These are phyloP conservation scores for Cylindrotheca closterium DNA, from an alignment of 108 stramenopile genomes.

Conservation along the genomic window DNA sequence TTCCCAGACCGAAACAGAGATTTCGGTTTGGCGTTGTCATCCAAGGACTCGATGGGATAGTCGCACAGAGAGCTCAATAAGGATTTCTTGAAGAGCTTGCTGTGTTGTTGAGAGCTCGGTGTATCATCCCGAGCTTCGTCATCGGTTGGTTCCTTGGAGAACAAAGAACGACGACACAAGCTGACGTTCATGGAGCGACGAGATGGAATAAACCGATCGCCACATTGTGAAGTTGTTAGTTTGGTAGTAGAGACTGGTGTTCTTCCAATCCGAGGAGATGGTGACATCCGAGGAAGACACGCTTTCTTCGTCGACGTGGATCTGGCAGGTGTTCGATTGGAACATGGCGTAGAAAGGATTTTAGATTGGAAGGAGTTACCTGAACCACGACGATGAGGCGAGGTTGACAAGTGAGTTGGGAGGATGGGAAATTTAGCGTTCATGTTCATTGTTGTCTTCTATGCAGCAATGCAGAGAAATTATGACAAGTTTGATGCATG, in stretches of 20 bases:
- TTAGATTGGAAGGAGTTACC: too few species aligned
- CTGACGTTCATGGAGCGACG: conserved; percentile 57
- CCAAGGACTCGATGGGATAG: not conserved
- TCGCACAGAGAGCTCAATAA: conserved; percentile 6
- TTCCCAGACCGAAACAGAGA: not conserved
- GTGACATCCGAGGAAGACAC: not conserved
- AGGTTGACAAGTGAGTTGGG: too few species aligned
- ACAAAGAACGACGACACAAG: conserved; percentile 18
- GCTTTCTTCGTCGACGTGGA: too few species aligned
- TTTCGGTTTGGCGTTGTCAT: not conserved
- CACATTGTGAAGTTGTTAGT: not conserved
- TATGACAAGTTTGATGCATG: too few species aligned
- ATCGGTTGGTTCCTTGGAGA: not conserved
- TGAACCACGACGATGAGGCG: too few species aligned
- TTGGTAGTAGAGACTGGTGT: not conserved
- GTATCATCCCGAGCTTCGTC: not conserved
- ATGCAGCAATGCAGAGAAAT: too few species aligned
- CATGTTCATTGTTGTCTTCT: too few species aligned
- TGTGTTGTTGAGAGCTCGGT: not conserved
- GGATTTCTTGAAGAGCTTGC: not conserved
- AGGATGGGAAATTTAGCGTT: too few species aligned
- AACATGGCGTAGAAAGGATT: too few species aligned
- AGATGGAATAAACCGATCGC: conserved; percentile 47
- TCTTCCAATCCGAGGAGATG: not conserved
- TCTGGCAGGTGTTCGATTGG: too few species aligned